phyloP scores from a whole-genome alignment of 768 basidiomycete genomes.

The Lactifluus hygrophoroides region DNA sequence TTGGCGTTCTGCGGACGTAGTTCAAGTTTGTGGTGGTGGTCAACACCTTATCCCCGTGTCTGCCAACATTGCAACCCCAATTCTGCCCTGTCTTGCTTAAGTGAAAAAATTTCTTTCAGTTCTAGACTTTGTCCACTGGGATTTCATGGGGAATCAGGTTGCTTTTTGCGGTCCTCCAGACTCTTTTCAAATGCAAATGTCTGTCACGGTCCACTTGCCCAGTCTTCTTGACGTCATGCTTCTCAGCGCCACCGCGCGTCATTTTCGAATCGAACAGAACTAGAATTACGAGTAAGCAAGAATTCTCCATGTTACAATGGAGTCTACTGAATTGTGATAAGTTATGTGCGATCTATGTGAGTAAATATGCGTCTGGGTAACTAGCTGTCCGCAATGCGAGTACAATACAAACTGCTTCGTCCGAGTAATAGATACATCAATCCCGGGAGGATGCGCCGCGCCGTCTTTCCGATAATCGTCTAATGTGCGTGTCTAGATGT shows the following conservation, averaged over 20 bases:
- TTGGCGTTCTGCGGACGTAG: not conserved
- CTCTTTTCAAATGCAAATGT: too few relatives aligned
- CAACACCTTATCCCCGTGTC: not conserved
- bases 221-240: conserved; percentile 8
- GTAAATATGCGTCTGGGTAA: not conserved
- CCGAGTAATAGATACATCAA: conserved; percentile 6
- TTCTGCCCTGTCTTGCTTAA: not conserved
- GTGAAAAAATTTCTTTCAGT: too few relatives aligned
- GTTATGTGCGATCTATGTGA: conserved; percentile 11
- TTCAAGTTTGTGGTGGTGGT: too few relatives aligned
- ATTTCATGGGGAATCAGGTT: not conserved
- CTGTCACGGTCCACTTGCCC: too few relatives aligned
- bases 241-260: conserved; percentile 7
- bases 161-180: not conserved
- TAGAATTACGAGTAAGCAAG: not conserved
- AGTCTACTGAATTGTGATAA: conserved; percentile 8
- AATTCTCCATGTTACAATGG: not conserved
- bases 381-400: not conserved
- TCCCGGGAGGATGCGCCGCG: not conserved
- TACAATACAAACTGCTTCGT: conserved; percentile 8
- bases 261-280: conserved; percentile 5
- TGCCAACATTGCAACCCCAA: conserved; percentile 5
- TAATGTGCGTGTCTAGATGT: not conserved
- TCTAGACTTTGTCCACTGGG: conserved; percentile 7
- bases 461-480: not conserved